These are phyloP conservation scores for Cucurbita pepo DNA, from an alignment of 306 rosid species.

Conservation along the genomic window DNA sequence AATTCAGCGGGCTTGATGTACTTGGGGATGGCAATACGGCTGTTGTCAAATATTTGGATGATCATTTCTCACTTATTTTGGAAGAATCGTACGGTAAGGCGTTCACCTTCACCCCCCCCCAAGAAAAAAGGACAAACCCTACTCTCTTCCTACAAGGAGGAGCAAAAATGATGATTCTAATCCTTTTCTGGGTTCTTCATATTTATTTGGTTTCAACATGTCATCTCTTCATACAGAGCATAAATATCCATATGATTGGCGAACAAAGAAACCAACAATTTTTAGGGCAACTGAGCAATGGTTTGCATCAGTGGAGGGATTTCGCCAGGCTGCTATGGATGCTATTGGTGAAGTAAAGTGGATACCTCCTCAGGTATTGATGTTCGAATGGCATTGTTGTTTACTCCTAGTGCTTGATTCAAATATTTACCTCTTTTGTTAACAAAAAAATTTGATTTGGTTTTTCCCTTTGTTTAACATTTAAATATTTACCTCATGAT, in stretches of 20 bases:
- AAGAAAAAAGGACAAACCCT: background rate
- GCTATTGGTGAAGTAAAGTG: conserved; percentile 78
- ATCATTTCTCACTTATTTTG: conserved; percentile 52
- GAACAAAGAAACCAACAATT: conserved; percentile 90
- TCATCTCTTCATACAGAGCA: conserved; percentile 45
- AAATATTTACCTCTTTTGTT: background rate
- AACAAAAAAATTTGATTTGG: too few relatives aligned
- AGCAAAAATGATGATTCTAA: background rate
- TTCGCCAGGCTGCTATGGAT: conserved; percentile 62
- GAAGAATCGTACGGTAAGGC: conserved; percentile 79
- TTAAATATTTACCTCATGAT: background rate
- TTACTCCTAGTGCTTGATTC: background rate
- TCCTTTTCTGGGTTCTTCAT: background rate
- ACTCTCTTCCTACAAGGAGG: background rate
- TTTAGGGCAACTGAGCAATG: conserved; percentile 99
- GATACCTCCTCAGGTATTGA: conserved; percentile 84
- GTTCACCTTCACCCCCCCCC: too few relatives aligned
- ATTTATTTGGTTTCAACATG: conserved; percentile 1
- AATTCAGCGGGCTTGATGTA: conserved; percentile 84
- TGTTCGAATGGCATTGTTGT: background rate
- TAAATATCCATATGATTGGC: conserved; percentile 99
- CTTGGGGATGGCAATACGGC: conserved; percentile 84
- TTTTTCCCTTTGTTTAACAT: too few relatives aligned
- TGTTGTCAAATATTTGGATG: conserved; percentile 72
- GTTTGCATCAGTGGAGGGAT: conserved; percentile 99